phyloP scores from a whole-genome alignment of 352 stramenopile species.

The Globisporangium barbulae region DNA sequence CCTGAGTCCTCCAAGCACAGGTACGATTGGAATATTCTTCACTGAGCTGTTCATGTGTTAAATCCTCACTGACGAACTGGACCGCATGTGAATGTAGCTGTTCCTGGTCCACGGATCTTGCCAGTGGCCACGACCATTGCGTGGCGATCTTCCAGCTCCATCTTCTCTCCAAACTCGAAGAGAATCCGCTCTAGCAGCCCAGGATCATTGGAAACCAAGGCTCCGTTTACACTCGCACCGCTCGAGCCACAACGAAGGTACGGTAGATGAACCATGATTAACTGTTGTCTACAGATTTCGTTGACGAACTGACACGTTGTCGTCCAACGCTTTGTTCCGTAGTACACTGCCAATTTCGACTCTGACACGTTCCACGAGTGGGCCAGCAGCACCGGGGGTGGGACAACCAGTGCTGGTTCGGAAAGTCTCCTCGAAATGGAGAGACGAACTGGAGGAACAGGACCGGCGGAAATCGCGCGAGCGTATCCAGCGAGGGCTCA shows the following conservation, averaged over 20 bases:
- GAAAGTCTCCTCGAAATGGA: constrained; percentile 48
- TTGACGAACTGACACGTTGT: not conserved
- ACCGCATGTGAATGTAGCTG: not conserved
- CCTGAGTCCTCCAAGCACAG: constrained; percentile 17
- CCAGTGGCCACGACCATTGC: constrained; percentile 23
- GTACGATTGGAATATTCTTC: not conserved
- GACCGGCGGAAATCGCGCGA: constrained; percentile 63
- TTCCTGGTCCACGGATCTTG: constrained; percentile 12
- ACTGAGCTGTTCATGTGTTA: not conserved
- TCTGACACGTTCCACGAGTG: constrained; percentile 2
- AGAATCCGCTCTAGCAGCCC: constrained; percentile 8
- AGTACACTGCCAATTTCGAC: constrained; percentile 12
- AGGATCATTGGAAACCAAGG: not conserved
- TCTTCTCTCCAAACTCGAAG: constrained; percentile 18
- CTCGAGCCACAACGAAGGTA: constrained; percentile 13
- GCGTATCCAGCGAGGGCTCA: constrained; percentile 60
- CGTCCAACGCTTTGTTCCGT: not conserved
- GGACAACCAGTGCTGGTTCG: constrained; percentile 44
- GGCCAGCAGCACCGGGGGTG: constrained; percentile 7
- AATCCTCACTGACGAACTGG: not conserved
- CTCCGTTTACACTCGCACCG: constrained; percentile 4
- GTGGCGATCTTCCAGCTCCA: constrained; percentile 16
- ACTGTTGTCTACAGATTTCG: not conserved
- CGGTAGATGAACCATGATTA: not conserved
- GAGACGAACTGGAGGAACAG: constrained; percentile 43